These are phyloP conservation scores for Fraxinus latifolia DNA, from an alignment of 305 asterid genomes.

Conservation along the genomic window DNA sequence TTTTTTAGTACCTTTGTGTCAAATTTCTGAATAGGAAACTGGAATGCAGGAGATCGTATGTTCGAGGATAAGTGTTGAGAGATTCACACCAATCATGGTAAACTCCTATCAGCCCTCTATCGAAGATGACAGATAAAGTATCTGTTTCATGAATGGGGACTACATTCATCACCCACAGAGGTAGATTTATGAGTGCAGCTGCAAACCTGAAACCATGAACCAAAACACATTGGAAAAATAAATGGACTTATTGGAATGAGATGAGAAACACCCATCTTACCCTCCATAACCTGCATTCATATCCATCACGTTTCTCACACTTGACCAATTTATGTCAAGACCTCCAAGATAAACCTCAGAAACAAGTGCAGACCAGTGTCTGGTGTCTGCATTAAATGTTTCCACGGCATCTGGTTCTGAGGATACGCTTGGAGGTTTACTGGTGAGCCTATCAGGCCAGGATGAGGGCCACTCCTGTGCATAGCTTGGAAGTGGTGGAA, in stretches of 20 bases:
- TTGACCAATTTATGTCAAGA: slow-evolving; percentile 65
- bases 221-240: background rate
- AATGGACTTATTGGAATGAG: background rate
- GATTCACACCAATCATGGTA: slow-evolving; percentile 99
- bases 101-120: slow-evolving; percentile 79
- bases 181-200: slow-evolving; percentile 59
- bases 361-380: slow-evolving; percentile 81
- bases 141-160: slow-evolving; percentile 69
- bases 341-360: slow-evolving; percentile 72
- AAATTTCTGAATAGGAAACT: slow-evolving; percentile 68
- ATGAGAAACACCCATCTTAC: slow-evolving; percentile 36
- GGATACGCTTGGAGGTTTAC: slow-evolving; percentile 60
- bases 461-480: slow-evolving; percentile 61
- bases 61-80: slow-evolving; percentile 77
- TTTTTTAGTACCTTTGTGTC: slow-evolving; percentile 51
- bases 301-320: slow-evolving; percentile 78
- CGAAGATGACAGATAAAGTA: slow-evolving; percentile 63
- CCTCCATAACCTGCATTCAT: slow-evolving; percentile 97
- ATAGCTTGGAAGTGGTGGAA: slow-evolving; percentile 44
- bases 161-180: slow-evolving; percentile 85
- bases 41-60: slow-evolving; percentile 86
- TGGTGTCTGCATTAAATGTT: slow-evolving; percentile 58
- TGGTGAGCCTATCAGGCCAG: slow-evolving; percentile 79
- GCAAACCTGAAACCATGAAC: slow-evolving; percentile 52
- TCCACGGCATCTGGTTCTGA: slow-evolving; percentile 48